Percentiles rank a stretch among this genome's conserved stretches.
Conservation (phyloP, 805 yeast genomes). For the Pichia rugopelliculosa region DNA sequence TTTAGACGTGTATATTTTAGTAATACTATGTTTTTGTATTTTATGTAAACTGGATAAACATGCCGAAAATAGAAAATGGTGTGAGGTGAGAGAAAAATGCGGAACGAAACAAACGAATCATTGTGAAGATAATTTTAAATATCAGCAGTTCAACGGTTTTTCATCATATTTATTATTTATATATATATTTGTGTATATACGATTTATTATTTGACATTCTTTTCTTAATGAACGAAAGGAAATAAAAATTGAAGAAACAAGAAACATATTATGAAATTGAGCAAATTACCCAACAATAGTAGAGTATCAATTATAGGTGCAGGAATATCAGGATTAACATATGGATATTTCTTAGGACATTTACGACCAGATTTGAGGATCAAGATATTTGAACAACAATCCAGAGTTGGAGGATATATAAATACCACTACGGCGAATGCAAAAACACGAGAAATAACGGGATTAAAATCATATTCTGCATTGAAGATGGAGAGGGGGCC, state of each 20-base stretch:
- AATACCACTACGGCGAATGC: slow-evolving; percentile 31
- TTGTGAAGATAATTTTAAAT: no score
- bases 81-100: no score
- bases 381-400: slow-evolving; percentile 49
- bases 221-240: no score
- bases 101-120: no score
- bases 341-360: slow-evolving; percentile 56
- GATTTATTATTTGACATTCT: no score
- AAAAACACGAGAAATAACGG: slow-evolving; percentile 24
- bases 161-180: no score
- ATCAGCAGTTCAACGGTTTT: no score
- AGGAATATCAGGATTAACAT: slow-evolving; percentile 81
- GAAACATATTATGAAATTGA: neutral
- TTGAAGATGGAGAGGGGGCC: slow-evolving; percentile 74
- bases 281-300: slow-evolving; percentile 23
- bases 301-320: slow-evolving; percentile 72
- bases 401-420: slow-evolving; percentile 76
- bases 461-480: neutral
- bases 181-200: no score
- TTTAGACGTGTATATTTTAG: neutral
- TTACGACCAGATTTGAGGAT: slow-evolving; percentile 73
- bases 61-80: no score
- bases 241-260: neutral
- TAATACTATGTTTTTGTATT: no score
- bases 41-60: no score